Percentiles rank a stretch among this genome's conserved stretches.
Conservation (phyloP, 495 filamentous ascomycete genomes). For the Jackrogersella multiformis region DNA sequence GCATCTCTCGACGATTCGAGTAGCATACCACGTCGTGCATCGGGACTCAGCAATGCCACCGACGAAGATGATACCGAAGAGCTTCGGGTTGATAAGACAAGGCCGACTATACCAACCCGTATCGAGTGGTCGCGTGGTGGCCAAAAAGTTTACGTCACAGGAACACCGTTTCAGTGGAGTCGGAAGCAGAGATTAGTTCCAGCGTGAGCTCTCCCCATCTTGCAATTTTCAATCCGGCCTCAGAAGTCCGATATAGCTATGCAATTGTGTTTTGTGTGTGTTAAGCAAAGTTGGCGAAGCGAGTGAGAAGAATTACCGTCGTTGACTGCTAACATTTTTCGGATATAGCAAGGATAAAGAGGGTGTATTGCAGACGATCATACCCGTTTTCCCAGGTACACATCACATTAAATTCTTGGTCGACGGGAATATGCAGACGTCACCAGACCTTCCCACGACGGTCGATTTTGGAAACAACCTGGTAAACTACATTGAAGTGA, state of each 20-base stretch:
- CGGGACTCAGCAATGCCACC: constrained; percentile 73
- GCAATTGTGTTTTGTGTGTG: neutral
- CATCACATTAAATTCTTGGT: constrained; percentile 98
- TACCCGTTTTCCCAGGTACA: constrained; percentile 88
- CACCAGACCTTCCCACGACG: constrained; percentile 86
- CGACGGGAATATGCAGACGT: constrained; percentile 89
- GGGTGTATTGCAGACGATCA: constrained; percentile 72
- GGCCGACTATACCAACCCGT: constrained; percentile 76
- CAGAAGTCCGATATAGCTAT: constrained; percentile 9
- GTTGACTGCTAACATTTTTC: constrained; percentile 23
- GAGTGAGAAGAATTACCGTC: neutral
- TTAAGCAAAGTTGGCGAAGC: neutral
- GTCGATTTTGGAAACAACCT: constrained; percentile 97
- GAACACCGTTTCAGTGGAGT: constrained; percentile 95
- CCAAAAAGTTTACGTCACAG: constrained; percentile 93
- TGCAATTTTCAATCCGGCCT: constrained; percentile 4
- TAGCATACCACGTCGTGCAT: constrained; percentile 57
- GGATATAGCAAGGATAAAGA: constrained; percentile 59
- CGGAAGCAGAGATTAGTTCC: constrained; percentile 85
- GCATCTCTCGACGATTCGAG: constrained; percentile 60
- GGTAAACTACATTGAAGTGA: constrained; percentile 97
- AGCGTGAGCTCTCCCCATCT: constrained; percentile 67
- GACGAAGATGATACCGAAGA: constrained; percentile 84
- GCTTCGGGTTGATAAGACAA: constrained; percentile 70
- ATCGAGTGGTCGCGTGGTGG: constrained; percentile 84